Percentiles rank a stretch among this genome's conserved stretches.
Evolutionary conservation across 345 rosid genomes (phyloP).

Genomic region (Citrus sp.): DNA sequence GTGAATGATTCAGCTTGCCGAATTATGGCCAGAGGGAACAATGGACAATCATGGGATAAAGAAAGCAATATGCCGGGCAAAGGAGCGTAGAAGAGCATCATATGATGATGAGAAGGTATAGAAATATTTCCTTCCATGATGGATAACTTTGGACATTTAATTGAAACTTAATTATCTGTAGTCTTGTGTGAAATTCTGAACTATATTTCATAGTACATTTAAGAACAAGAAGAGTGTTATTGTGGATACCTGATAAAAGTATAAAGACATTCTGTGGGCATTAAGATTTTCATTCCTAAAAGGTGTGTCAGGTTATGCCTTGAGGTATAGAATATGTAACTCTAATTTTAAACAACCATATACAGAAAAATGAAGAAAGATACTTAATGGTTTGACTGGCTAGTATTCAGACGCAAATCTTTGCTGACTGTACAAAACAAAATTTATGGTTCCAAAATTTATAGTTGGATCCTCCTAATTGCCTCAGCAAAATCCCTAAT

Average conservation of each 20-base stretch:
- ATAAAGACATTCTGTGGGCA: neutral
- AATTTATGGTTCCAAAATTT: neutral
- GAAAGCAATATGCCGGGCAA: conserved; percentile 47
- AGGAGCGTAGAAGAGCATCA: conserved; percentile 38
- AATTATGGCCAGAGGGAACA: conserved; percentile 50
- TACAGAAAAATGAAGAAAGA: too few relatives aligned
- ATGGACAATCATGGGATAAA: conserved; percentile 52
- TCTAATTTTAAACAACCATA: neutral
- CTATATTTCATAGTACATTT: neutral
- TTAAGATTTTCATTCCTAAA: neutral
- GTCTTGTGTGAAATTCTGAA: neutral
- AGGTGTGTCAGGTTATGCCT: neutral
- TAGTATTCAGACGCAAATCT: neutral
- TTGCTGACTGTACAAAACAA: neutral
- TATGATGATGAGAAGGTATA: conserved; percentile 18
- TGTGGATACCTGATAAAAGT: neutral
- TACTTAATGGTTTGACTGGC: too few relatives aligned
- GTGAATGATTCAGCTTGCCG: conserved; percentile 34
- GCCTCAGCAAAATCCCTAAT: neutral
- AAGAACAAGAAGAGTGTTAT: neutral
- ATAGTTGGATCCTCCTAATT: neutral
- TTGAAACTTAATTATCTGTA: neutral
- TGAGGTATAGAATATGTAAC: neutral
- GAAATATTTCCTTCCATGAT: neutral
- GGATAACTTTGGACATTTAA: neutral